A percentile compares a stretch with the other conserved stretches of the same genome.
Evolutionary conservation across 306 rosid species (phyloP).

Genomic region (Malus fusca): DNA sequence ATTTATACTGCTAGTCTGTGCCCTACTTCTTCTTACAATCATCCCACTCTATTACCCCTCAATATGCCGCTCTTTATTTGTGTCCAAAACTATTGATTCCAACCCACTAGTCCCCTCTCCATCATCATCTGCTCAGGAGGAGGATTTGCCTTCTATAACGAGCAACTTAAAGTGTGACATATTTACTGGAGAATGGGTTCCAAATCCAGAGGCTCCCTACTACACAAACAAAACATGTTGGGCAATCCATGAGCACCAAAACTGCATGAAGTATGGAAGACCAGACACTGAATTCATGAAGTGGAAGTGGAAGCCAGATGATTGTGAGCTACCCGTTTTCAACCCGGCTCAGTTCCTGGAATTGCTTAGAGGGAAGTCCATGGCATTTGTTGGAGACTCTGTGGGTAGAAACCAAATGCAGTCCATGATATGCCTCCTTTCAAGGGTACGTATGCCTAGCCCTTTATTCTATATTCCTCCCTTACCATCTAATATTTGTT

Average conservation of each 20-base stretch:
- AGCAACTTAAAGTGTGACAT: slow-evolving; percentile 51
- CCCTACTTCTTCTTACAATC: slow-evolving; percentile 38
- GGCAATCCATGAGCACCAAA: slow-evolving; percentile 89
- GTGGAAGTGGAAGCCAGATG: slow-evolving; percentile 88
- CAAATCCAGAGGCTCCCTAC: slow-evolving; percentile 68
- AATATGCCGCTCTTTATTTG: slow-evolving; percentile 25
- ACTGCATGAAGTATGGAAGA: slow-evolving; percentile 80
- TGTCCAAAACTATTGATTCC: background rate
- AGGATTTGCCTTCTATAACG: background rate
- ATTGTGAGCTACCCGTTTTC: slow-evolving; percentile 63
- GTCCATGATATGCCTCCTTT: slow-evolving; percentile 59
- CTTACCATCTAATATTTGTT: background rate
- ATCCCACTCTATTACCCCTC: slow-evolving; percentile 46
- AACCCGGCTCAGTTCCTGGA: slow-evolving; percentile 78
- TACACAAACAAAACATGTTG: slow-evolving; percentile 70
- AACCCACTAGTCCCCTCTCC: background rate
- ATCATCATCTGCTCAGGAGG: background rate
- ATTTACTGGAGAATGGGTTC: slow-evolving; percentile 77
- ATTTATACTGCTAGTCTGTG: slow-evolving; percentile 35
- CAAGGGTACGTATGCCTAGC: slow-evolving; percentile 13
- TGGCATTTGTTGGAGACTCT: slow-evolving; percentile 93
- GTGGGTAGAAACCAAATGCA: slow-evolving; percentile 94
- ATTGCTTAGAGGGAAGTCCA: slow-evolving; percentile 58
- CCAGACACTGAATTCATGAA: slow-evolving; percentile 72
- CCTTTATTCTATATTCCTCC: background rate